Evolutionary conservation across 1,284 basidiomycete species (phyloP), one percentile per base, ranked within the genome.

Genomic region (Rhodotorula sp.): DNA sequence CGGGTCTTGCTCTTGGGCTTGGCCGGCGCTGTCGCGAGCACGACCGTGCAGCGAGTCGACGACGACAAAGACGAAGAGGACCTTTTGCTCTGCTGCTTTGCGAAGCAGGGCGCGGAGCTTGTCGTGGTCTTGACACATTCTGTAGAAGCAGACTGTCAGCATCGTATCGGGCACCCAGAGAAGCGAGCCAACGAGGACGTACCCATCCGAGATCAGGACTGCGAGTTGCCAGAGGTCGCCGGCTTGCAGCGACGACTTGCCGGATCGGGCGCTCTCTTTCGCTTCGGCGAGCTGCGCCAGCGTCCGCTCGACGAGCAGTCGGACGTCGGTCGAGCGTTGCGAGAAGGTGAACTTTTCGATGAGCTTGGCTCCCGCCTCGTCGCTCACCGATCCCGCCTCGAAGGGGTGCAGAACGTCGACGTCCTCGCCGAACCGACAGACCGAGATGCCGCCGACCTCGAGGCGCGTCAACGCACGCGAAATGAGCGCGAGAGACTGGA

Each of bases 151-250:
- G 24, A 22, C 44, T 8, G 57, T 59, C 57, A 45, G 42, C 42
- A 33, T 15, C n/a, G 8, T 10, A 6, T 12, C 6, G 12, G 6
- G 20, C 37, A 24, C 5, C 22, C 17, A 7, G 14, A n/a, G 12
- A 14, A 17, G 45, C 12, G 20, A 17, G 20, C n/a, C n/a, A 45
- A 37, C 14, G 12, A 42, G 15, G 26, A 58, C 57, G 57, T 42
- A 59, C 57, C 96, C 96, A 80, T 99, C 96, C 26, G 95, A 98
- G 74, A 99, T 93, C 84, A 99, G 96, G 82, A 99, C 94, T 81
- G 97, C 88, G 65, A 99, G 85, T 80, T 99, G 96, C 96, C 96
- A 99, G 33, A 99, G 84, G 75, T 98, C 94, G 3, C 87, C 85
- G 4, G 87, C 85, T 2, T 78, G 75, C 8, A 80, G 78, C n/a